Conservation (phyloP, 257 asterid species). For the Fraxinus americana region DNA sequence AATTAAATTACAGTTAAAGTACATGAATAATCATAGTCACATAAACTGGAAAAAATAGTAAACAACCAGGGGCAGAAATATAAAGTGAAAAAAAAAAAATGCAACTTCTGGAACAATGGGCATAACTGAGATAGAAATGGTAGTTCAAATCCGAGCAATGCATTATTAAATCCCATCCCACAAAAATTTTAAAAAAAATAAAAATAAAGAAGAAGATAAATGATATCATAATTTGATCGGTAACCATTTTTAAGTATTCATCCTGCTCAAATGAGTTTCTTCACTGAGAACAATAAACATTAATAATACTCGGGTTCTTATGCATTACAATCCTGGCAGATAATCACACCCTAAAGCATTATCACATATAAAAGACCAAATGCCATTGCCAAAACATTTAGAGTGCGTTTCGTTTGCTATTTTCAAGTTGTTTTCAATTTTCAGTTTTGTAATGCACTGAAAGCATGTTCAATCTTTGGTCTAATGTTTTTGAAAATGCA, state of each 20-base stretch:
- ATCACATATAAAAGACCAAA: no score
- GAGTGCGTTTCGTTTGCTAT: no score
- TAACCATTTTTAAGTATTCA: constrained; percentile 1
- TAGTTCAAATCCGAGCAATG: neutral
- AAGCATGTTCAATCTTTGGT: no score
- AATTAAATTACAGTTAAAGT: constrained; percentile 3
- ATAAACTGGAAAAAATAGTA: neutral
- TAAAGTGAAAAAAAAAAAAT: neutral
- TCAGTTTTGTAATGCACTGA: no score
- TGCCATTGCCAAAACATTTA: no score
- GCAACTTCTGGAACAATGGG: neutral
- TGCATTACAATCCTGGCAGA: neutral
- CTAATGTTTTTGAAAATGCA: no score
- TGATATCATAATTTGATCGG: neutral
- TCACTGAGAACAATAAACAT: neutral
- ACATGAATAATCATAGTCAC: neutral
- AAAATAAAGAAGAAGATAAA: neutral
- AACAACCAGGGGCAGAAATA: neutral
- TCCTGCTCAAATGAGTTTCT: neutral
- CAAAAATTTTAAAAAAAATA: neutral
- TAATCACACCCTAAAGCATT: neutral
- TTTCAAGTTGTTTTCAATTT: no score
- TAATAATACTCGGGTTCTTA: neutral
- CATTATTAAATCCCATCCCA: neutral
- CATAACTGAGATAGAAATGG: neutral